Percentiles rank a stretch among this genome's conserved stretches.
Evolutionary conservation across 139 green algal species (phyloP).

Genomic region (Coccomyxa sp.): DNA sequence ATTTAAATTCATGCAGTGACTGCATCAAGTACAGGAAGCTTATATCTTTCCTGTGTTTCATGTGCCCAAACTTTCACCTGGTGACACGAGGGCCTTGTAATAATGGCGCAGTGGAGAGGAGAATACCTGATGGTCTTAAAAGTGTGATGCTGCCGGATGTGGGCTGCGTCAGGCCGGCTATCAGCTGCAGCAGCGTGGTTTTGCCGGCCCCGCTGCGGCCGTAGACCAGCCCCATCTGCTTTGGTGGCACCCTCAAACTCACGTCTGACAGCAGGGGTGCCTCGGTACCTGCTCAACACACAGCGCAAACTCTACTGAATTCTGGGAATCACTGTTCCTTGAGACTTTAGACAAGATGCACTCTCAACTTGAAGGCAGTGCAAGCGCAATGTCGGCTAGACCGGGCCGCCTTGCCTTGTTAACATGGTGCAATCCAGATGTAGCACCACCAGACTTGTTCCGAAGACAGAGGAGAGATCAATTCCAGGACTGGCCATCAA

Average conservation of each 20-base stretch:
- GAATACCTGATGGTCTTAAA: not conserved
- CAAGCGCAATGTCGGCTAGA: no score
- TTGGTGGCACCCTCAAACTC: slow-evolving; percentile 55
- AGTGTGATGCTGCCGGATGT: slow-evolving; percentile 38
- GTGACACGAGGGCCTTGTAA: not conserved
- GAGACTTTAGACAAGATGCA: not conserved
- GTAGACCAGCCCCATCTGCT: slow-evolving; percentile 76
- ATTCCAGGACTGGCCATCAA: not conserved
- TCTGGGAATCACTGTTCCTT: not conserved
- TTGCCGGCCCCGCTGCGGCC: slow-evolving; percentile 82
- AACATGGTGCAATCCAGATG: no score
- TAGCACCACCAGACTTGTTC: no score
- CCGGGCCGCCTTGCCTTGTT: no score
- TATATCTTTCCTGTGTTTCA: not conserved
- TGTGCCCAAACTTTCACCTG: not conserved
- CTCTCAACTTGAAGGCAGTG: no score
- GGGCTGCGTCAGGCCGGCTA: slow-evolving; percentile 47
- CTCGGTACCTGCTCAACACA: slow-evolving; percentile 8
- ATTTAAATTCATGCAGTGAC: not conserved
- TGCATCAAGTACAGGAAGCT: not conserved
- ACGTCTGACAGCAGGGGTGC: slow-evolving; percentile 61
- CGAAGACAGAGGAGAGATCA: not conserved
- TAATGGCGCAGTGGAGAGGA: not conserved
- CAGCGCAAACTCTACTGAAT: not conserved
- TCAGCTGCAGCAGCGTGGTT: slow-evolving; percentile 80